A percentile compares a stretch with the other conserved stretches of the same genome.
These are phyloP conservation scores for Heliamphora pulchella DNA, from an alignment of 179 eudicot genomes.

Conservation along the genomic window DNA sequence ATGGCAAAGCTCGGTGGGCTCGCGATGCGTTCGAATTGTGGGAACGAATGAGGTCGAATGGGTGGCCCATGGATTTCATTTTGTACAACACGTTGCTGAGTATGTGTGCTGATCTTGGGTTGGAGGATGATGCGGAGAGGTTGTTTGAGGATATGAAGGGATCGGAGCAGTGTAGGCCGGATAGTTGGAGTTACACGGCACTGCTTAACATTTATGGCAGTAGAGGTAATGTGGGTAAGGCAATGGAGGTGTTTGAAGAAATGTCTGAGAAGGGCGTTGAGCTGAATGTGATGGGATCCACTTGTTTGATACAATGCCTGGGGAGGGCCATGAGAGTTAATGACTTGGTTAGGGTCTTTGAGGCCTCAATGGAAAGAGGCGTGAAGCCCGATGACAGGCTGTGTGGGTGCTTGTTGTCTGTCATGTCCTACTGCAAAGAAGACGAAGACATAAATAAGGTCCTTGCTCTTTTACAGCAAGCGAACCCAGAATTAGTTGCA, in stretches of 20 bases:
- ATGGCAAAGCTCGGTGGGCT: slow-evolving; percentile 91
- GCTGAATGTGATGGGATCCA: slow-evolving; percentile 86
- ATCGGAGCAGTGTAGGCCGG: slow-evolving; percentile 56
- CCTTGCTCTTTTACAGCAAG: slow-evolving; percentile 49
- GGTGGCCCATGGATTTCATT: slow-evolving; percentile 88
- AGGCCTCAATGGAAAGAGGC: slow-evolving; percentile 46
- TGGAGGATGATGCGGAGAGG: slow-evolving; percentile 75
- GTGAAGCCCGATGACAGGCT: slow-evolving; percentile 82
- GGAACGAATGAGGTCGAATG: slow-evolving; percentile 74
- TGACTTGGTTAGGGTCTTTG: slow-evolving; percentile 68
- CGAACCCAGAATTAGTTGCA: slow-evolving; percentile 57
- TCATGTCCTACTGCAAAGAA: slow-evolving; percentile 54
- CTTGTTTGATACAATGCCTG: slow-evolving; percentile 89
- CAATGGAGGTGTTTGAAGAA: slow-evolving; percentile 66
- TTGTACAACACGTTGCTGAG: slow-evolving; percentile 86
- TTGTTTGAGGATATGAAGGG: slow-evolving; percentile 85
- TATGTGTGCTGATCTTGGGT: slow-evolving; percentile 96
- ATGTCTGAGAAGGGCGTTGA: slow-evolving; percentile 54
- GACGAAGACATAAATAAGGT: slow-evolving; percentile 52
- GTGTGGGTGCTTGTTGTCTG: slow-evolving; percentile 81
- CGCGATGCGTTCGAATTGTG: slow-evolving; percentile 76
- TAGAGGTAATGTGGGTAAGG: slow-evolving; percentile 79
- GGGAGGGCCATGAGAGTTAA: slow-evolving; percentile 70
- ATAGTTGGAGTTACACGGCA: slow-evolving; percentile 89
- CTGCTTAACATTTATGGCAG: slow-evolving; percentile 87